Evolutionary conservation across 1,139 yeast species (phyloP), one percentile per base, ranked within the genome.

Genomic region (Chernovozyma sophiae-reginae): DNA sequence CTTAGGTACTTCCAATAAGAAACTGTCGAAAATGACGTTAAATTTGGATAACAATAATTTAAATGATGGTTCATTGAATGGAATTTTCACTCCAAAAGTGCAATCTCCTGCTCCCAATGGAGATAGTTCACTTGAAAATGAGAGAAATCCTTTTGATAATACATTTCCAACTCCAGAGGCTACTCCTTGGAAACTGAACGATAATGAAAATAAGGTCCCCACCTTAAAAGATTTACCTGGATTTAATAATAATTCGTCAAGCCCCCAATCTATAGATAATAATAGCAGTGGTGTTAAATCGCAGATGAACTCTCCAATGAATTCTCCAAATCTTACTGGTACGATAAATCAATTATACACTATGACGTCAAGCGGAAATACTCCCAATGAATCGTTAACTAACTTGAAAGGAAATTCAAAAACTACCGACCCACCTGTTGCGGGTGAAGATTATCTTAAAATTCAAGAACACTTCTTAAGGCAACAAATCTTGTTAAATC

Each of bases 121-220:
- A 11, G 27, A 11, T 25, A 13, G 7, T 13, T 5, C 7, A 5
- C 7, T 12, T 19, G 51, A 52, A 4, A 43, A 50, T 3, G 69
- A 62, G 33, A 53, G 48, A 14, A 68, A 68, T 45, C 73, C 74
- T 38, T 69, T 69, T 43, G 74, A 68, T 26, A 55, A 51, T 20
- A 53, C 61, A 1, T 65, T 66, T 33, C 22, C 30, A 15, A 31
- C 18, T 6, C n/a, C n/a, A n/a, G n/a, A n/a, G n/a, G n/a, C n/a
- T n/a, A n/a, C n/a, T n/a, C n/a, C n/a, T n/a, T n/a, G n/a, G n/a
- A n/a, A n/a, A n/a, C n/a, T n/a, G n/a, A n/a, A n/a, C n/a, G n/a
- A n/a, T n/a, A n/a, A n/a, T n/a, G n/a, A n/a, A n/a, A n/a, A n/a
- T n/a, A n/a, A n/a, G n/a, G n/a, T n/a, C n/a, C n/a, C n/a, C n/a